Conservation (phyloP, 2,329 filamentous ascomycete genomes). For the Calycina marina region DNA sequence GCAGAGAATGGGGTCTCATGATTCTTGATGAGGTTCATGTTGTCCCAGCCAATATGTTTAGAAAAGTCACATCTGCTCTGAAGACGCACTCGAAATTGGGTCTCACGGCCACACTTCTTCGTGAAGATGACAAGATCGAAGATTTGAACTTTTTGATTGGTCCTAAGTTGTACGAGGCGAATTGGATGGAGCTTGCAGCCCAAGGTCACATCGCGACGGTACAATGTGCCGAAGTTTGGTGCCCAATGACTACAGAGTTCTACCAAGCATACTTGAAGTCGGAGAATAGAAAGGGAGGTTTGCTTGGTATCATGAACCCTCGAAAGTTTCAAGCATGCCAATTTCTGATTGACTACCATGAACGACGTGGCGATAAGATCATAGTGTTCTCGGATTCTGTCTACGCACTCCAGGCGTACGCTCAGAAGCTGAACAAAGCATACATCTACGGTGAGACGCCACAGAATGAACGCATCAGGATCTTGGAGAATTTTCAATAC, state of each 20-base stretch:
- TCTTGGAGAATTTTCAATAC: constrained; percentile 89
- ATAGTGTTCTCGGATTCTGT: constrained; percentile 98
- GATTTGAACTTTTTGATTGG: constrained; percentile 96
- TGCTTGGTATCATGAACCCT: constrained; percentile 95
- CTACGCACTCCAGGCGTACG: constrained; percentile 78
- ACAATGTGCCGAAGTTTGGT: constrained; percentile 98
- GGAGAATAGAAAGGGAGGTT: constrained; percentile 47
- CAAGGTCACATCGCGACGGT: constrained; percentile 95
- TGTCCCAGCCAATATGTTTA: constrained; percentile 90
- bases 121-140: constrained; percentile 97
- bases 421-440: constrained; percentile 67
- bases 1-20: constrained; percentile 93
- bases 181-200: constrained; percentile 97
- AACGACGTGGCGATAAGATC: constrained; percentile 87
- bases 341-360: constrained; percentile 96
- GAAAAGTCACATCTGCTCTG: constrained; percentile 83
- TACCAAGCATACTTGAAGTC: constrained; percentile 81
- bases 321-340: constrained; percentile 94
- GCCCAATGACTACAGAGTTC: constrained; percentile 97
- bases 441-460: constrained; percentile 80
- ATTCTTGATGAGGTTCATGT: constrained; percentile 96
- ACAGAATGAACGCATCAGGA: constrained; percentile 72
- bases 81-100: constrained; percentile 93
- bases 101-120: constrained; percentile 79
- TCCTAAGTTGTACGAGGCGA: constrained; percentile 93